Base-by-base conservation (phyloP, 179 eudicot species). In the Beta lomatogona region DNA sequence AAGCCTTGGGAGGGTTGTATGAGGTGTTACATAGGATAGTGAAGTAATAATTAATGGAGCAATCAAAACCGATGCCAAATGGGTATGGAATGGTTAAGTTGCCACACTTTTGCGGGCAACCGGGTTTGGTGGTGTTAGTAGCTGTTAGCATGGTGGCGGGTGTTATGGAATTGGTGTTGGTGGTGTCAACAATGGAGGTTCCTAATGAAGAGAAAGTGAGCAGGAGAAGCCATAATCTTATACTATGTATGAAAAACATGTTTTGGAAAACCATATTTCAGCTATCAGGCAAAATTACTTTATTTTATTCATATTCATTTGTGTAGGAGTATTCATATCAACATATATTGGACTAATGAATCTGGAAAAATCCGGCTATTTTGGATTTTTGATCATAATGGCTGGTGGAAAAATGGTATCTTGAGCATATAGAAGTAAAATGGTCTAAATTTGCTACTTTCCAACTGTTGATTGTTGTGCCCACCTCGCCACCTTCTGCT, bases 11-110 rank as follows among this genome's bases (percentile, higher is more conserved):
- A 77, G 84, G 84, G 55, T 69, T 70, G 45, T 67, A 82, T 1
- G 84, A 57, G 81, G 73, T 77, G 70, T 83, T 72, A 53, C 85
- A 83, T 15, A 53, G 3, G 16, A 71, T 53, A 21, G 36, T 78
- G 59, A 77, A 82, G 72, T 73, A 77, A 55, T 15, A 71, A 52
- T 41, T 68, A 15, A 71, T 54, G 44, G 25, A 71, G 79, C 87
- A 81, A 4, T 66, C 54, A 48, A 3, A 25, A 16, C 84, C 84
- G 22, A 84, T 77, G 31, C 87, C 88, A 75, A 86, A 86, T 48
- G 88, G 88, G 50, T 73, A 86, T 41, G 86, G 84, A 41, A 83
- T 83, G 10, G 75, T 80, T 77, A 83, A 52, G 41, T 78, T 73
- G 22, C 88, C 88, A 69, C 86, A 86, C 14, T 25, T 67, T n/a